phyloP scores from a whole-genome alignment of 768 basidiomycete species.

The Mycena chlorophos region DNA sequence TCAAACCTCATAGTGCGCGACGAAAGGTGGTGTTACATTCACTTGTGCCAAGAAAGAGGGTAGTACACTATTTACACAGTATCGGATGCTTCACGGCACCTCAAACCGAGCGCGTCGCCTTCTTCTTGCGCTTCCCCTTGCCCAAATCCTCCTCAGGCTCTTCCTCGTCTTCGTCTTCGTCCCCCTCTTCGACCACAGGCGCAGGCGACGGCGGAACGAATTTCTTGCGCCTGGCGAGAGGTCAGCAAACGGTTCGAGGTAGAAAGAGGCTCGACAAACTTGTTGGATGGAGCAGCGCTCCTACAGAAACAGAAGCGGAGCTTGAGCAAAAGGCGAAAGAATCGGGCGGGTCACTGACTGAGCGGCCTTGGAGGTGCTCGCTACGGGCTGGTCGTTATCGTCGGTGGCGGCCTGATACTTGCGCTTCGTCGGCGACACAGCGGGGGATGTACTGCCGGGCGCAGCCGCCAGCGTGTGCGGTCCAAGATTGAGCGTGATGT shows the following conservation, averaged over 20 bases:
- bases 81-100: neutral
- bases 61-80: neutral
- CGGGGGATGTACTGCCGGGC: neutral
- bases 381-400: neutral
- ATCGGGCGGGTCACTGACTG: too few species aligned
- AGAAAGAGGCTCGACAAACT: too few species aligned
- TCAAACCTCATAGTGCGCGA: neutral
- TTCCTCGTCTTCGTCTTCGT: neutral
- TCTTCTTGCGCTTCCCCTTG: neutral
- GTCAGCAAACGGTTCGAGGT: neutral
- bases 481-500: neutral
- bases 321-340: too few species aligned
- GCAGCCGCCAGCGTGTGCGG: neutral
- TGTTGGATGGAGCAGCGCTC: too few species aligned
- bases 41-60: neutral
- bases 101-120: neutral
- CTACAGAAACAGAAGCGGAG: too few species aligned
- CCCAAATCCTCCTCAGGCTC: neutral
- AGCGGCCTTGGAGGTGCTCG: too few species aligned
- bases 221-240: too few species aligned
- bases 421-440: neutral
- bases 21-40: neutral
- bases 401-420: neutral
- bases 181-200: neutral
- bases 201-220: neutral